Conservation (phyloP, 441 rosid genomes). For the Capsella rubella region DNA sequence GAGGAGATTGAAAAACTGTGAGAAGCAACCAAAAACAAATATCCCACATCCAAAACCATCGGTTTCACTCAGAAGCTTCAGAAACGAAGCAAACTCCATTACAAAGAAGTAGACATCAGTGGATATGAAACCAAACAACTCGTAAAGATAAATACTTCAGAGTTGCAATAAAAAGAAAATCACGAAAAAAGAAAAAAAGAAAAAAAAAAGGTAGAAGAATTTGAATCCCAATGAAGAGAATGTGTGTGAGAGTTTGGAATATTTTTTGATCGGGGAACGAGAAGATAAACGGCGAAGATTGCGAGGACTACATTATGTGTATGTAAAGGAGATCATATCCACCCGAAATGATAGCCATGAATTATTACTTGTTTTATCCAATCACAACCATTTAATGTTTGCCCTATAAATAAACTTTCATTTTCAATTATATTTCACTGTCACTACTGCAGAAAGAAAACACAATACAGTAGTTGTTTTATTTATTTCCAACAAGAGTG, state of each 20-base stretch:
- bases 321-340: slow-evolving; percentile 23
- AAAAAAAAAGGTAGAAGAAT: background rate
- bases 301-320: slow-evolving; percentile 34
- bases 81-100: slow-evolving; percentile 54
- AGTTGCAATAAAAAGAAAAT: background rate
- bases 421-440: background rate
- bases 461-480: background rate
- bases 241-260: slow-evolving; percentile 44
- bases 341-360: slow-evolving; percentile 22
- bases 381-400: background rate
- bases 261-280: slow-evolving; percentile 31
- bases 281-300: slow-evolving; percentile 46
- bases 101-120: slow-evolving; percentile 37
- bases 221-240: slow-evolving; percentile 43
- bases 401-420: background rate
- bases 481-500: slow-evolving; percentile 21
- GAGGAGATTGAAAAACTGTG: slow-evolving; percentile 46
- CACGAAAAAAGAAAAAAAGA: background rate
- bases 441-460: background rate
- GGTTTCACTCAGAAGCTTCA: slow-evolving; percentile 46
- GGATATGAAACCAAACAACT: slow-evolving; percentile 44
- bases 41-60: slow-evolving; percentile 54
- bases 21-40: slow-evolving; percentile 56
- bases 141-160: slow-evolving; percentile 37
- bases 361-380: slow-evolving; percentile 27